Evolutionary conservation across 495 filamentous ascomycete species (phyloP), one percentile per base, ranked within the genome.

Genomic region (Daldinia decipiens): DNA sequence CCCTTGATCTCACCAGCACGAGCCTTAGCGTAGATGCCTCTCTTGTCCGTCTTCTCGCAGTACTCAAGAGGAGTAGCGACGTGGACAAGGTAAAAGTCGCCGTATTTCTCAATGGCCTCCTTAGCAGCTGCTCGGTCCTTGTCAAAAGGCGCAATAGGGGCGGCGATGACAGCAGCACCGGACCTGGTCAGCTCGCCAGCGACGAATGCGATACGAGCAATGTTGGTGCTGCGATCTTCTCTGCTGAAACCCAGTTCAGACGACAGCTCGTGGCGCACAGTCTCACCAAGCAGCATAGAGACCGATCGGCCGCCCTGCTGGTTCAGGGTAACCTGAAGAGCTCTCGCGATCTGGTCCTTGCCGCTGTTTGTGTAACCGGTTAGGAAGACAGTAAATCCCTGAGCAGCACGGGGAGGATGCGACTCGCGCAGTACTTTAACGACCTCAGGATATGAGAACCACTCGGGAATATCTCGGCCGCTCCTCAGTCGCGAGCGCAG

Each of bases 371-470:
- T 90, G 87, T 95, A 98, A 68, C 95, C 95, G 9, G 96, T 98
- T 51, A 99, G 85, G 89, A 99, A 97, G 82, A 99, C 89, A 57
- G 96, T 98, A 87, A 98, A 98, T 68, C 95, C 95, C 84, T 99
- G 96, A 74, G 87, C 83, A 75, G 87, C 89, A 65, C 95, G 90
- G 39, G 96, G 88, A 7, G 94, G 96, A 81, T 97, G 94, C 67
- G 94, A 97, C 82, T 99, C 92, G 71, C 95, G 87, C 57, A 99
- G 90, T 51, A 98, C 95, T 79, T 89, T 90, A 81, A 99, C 95
- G 70, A 99, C 96, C 84, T 99, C 96, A 64, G 96, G 94, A 83
- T 99, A 99, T 21, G 95, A 98, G 87, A 99, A 99, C 95, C 95
- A 99, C 79, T 96, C 93, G 62, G 95, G 95, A 76, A 99, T 99